Evolutionary conservation across 371 early-diverging fungal genomes (phyloP), one percentile per base, ranked within the genome.

Genomic region (Circinella minor): DNA sequence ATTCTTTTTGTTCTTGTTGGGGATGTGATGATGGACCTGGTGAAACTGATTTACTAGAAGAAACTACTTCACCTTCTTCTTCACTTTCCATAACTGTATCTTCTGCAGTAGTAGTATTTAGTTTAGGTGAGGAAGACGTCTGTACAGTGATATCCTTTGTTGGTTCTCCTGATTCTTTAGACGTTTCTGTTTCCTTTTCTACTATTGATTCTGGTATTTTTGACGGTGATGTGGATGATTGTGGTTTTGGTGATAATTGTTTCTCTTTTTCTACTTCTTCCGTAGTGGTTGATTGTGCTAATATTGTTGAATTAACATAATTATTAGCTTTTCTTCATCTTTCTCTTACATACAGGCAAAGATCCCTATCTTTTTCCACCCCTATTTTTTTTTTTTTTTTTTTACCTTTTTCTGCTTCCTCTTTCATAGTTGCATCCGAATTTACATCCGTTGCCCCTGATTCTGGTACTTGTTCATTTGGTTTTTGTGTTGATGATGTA

Each of bases 41-140:
- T 14, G 76, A 73, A 61, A 61, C 61, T 3, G 78, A 76, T 51
- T 76, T 77, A n/a, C 64, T 68, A 3, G 78, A 78, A 55, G 79
- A 79, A 48, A 77, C 68, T 6, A 80, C 78, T 60, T 82, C 80
- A 10, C 80, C 80, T 65, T 82, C 82, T 61, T 82, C 82, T 63
- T 80, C 80, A 71, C 82, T 82, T 39, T 82, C 80, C 65, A 63
- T 71, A 11, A 65, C 47, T 27, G 59, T 39, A 17, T n/a, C 51
- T 43, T 43, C 27, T 27, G 27, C 27, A 27, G 27, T 27, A 47
- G 47, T 15, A 49, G 20, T 36, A 11, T 55, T 48, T 27, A 54
- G 67, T 34, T 27, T 38, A 17, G 66, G 57, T 17, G 57, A 57
- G 36, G 57, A 57, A 18, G 27, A 27, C 2, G 57, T 57, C 57